Base-by-base conservation (phyloP, 306 rosid genomes). In the Styphnolobium japonicum region DNA sequence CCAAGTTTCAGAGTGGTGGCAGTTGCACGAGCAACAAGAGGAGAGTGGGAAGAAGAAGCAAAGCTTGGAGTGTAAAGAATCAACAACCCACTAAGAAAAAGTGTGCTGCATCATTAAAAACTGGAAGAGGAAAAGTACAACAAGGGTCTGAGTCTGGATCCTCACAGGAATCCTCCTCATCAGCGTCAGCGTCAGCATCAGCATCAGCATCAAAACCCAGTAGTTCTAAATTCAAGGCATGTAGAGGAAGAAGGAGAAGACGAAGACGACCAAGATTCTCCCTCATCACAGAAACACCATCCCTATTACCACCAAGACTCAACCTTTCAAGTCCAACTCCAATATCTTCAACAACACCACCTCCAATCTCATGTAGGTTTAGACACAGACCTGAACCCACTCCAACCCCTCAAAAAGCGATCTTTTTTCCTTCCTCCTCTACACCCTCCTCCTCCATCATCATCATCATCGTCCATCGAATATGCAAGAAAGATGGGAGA, bases 71-170 rank as follows among this genome's bases (percentile, higher is more conserved):
- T 64, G 62, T 22, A 52, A 65, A 76, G 72, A 71, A 72, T 33
- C 77, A 65, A 5, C 48, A 46, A 37, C 10, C 78, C 31, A 58
- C 67, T 56, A 83, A 66, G 73, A 79, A 39, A 75, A 86, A 60
- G 65, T 43, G 63, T 27, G 40, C 25, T 69, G 29, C 69, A 81
- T 60, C 86, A 27, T 68, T 75, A 80, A 86, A 90, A 92, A 87
- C 97, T 89, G 96, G 96, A 90, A 89, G 91, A 80, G 79, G 81
- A 80, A 86, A 84, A 85, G 12, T 72, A 58, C 64, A 73, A 11
- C 73, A 68, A 76, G 76, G 81, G 76, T 53, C 92, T 88, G 91
- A 90, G 61, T 85, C 97, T 95, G 98, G 98, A 93, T 95, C 93
- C 97, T 90, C 94, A 81, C 84, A 76, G 81, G 75, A 88, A 80